Evolutionary conservation across 1,139 yeast genomes (phyloP), one percentile per base, ranked within the genome.

Genomic region (Meyerozyma athensensis): DNA sequence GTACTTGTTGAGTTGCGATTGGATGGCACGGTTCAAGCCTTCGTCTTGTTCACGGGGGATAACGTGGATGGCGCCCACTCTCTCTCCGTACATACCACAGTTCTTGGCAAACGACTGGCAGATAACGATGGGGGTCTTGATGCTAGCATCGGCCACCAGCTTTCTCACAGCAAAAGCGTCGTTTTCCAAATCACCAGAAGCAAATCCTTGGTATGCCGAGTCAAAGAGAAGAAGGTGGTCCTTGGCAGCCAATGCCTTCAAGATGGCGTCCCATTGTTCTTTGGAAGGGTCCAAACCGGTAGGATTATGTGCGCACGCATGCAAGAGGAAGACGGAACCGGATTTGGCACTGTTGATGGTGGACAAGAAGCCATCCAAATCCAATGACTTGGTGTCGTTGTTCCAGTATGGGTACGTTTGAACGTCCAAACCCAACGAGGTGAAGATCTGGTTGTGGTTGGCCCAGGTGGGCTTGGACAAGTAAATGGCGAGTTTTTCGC

Each of bases 61-160:
- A 22, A 86, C 58, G 58, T 87, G 96, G 59, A 92, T 77, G 14
- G 95, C 95, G 46, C 98, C 98, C 34, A 83, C 90, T 68, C 98
- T 84, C 69, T 92, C 97, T 59, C 98, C 98, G 59, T 92, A 92
- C 80, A 92, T 84, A 49, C 98, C 98, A 61, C 86, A 84, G 66
- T 92, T 92, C 65, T 92, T 92, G 39, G 97, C 96, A 64, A 92
- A 92, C n/a, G 97, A 87, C 68, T 92, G 98, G 63, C 96, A 86
- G 43, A 92, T 76, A 21, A 83, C 48, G 38, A 82, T 65, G 36
- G 92, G 92, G 13, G 65, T 48, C 16, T 50, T 41, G 42, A 68
- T 53, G 37, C 43, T 49, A 43, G 52, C 50, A 42, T 72, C 68
- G 50, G 80, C 74, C 39, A 86, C 78, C 49, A 95, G 96, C 56